Conservation (phyloP, 768 basidiomycete genomes). For the Lactarius deliciosus region DNA sequence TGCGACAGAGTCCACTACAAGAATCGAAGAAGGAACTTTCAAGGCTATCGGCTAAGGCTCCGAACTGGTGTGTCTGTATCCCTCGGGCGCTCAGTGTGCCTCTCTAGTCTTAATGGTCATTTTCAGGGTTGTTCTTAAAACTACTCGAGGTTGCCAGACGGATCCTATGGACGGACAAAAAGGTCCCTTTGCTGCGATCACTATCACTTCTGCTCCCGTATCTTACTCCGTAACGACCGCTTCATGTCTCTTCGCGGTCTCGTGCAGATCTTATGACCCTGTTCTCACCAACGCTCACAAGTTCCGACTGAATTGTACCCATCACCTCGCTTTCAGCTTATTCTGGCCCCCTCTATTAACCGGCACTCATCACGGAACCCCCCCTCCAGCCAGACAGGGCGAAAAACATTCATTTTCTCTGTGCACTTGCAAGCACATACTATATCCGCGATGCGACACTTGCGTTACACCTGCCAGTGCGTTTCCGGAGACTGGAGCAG, state of each 20-base stretch:
- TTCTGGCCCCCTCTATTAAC: slow-evolving; percentile 77
- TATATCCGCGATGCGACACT: slow-evolving; percentile 68
- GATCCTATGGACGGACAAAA: slow-evolving; percentile 74
- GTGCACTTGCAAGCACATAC: slow-evolving; percentile 80
- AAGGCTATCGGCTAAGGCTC: slow-evolving; percentile 80
- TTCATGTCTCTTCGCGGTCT: slow-evolving; percentile 48
- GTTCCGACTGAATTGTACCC: slow-evolving; percentile 51
- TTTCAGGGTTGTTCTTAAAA: slow-evolving; percentile 73
- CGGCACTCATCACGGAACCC: slow-evolving; percentile 75
- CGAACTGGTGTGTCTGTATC: slow-evolving; percentile 71
- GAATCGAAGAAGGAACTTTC: slow-evolving; percentile 65
- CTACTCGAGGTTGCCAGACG: slow-evolving; percentile 88
- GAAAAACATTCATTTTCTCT: slow-evolving; percentile 82
- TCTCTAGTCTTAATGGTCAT: no score
- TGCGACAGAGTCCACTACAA: slow-evolving; percentile 78
- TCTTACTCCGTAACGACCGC: not conserved
- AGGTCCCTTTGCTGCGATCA: slow-evolving; percentile 52
- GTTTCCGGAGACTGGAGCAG: slow-evolving; percentile 75
- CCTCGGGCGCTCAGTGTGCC: not conserved
- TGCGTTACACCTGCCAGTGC: slow-evolving; percentile 71
- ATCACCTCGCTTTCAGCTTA: slow-evolving; percentile 63
- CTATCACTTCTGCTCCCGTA: slow-evolving; percentile 71
- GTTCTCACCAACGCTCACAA: slow-evolving; percentile 67
- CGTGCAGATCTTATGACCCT: slow-evolving; percentile 51
- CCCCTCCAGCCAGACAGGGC: slow-evolving; percentile 69